phyloP scores from a whole-genome alignment of 129 eudicot species.

The Helianthus annuus region DNA sequence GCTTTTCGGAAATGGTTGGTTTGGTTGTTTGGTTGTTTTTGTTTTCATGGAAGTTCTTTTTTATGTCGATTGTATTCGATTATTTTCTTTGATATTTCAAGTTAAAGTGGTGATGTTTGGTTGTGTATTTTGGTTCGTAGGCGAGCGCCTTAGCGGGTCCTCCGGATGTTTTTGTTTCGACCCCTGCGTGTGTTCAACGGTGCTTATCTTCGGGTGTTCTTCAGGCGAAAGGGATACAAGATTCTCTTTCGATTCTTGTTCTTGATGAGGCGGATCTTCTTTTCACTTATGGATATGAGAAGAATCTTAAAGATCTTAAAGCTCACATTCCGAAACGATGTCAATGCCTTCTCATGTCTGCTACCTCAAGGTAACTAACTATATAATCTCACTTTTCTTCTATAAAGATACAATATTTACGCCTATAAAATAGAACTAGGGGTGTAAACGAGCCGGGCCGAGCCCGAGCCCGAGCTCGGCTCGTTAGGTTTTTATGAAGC shows the following conservation, averaged over 20 bases:
- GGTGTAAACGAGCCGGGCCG: no score
- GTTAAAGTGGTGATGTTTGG: not conserved
- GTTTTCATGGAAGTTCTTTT: not conserved
- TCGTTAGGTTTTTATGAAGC: no score
- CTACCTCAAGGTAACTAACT: constrained; percentile 67
- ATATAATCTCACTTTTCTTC: not conserved
- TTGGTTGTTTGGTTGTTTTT: not conserved
- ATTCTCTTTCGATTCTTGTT: constrained; percentile 82
- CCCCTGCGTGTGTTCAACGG: constrained; percentile 79
- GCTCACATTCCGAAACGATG: constrained; percentile 81
- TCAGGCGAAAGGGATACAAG: constrained; percentile 67
- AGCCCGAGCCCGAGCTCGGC: no score
- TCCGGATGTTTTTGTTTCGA: constrained; percentile 78
- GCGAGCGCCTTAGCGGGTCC: constrained; percentile 71
- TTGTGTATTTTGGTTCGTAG: constrained; percentile 34
- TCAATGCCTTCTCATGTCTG: constrained; percentile 98
- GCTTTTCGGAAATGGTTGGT: constrained; percentile 41
- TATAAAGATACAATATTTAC: not conserved
- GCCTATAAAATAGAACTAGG: not conserved
- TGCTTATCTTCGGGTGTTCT: constrained; percentile 74
- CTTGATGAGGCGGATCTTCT: constrained; percentile 98
- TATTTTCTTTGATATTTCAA: not conserved
- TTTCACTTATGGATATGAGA: constrained; percentile 88
- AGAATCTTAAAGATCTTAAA: constrained; percentile 76
- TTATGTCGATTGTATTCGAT: no score